These are phyloP conservation scores for Talaromyces sp. DNA, from an alignment of 2,329 filamentous ascomycete genomes.

Conservation along the genomic window DNA sequence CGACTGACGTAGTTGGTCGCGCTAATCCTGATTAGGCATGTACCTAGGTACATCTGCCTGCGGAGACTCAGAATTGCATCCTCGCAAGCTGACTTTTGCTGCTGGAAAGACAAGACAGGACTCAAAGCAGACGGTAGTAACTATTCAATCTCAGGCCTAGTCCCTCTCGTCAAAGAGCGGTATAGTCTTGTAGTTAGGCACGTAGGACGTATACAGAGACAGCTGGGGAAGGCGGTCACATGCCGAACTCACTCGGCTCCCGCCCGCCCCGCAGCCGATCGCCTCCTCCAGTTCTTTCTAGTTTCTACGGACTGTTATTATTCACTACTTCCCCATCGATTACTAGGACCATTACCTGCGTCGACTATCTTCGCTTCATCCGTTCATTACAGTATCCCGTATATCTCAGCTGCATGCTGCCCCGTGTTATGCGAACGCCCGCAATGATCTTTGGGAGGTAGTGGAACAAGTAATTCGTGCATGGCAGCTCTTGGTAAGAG, in stretches of 20 bases:
- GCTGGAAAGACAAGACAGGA: background rate
- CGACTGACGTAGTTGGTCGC: background rate
- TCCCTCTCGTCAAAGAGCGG: too few species aligned
- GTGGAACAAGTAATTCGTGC: slow-evolving; percentile 30
- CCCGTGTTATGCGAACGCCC: slow-evolving; percentile 14
- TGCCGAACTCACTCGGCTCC: background rate
- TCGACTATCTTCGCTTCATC: background rate
- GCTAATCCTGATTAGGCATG: slow-evolving; percentile 1
- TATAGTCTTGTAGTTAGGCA: background rate
- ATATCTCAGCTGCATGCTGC: background rate
- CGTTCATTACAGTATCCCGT: background rate
- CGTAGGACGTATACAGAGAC: too few species aligned
- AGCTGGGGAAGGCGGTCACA: background rate
- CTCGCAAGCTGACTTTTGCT: background rate
- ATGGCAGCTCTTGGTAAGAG: slow-evolving; percentile 47
- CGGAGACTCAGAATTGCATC: background rate
- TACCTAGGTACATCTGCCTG: slow-evolving; percentile 3
- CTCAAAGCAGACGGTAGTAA: background rate
- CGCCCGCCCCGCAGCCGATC: background rate
- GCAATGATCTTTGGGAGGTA: slow-evolving; percentile 26
- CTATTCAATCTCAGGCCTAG: background rate
- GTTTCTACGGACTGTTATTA: too few species aligned
- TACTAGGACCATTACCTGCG: background rate
- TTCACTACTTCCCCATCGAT: too few species aligned
- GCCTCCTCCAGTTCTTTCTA: background rate